phyloP scores from a whole-genome alignment of 164 flowering plant species.

The Macadamia integrifolia region DNA sequence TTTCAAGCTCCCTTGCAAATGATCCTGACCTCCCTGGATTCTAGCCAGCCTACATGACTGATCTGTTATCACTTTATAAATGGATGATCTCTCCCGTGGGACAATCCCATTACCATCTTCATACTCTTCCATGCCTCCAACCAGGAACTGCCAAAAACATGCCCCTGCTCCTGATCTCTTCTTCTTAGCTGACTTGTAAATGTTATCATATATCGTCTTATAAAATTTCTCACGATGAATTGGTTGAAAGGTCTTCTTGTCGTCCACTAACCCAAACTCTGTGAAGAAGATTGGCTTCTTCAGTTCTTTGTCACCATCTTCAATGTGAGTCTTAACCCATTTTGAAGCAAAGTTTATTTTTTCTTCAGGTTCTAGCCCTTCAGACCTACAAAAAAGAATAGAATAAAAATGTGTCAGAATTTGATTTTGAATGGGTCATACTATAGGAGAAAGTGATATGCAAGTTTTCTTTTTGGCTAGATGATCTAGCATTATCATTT shows the following conservation, averaged over 20 bases:
- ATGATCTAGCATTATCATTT: no score
- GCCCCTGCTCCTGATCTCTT: slow-evolving; percentile 74
- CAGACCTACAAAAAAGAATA: slow-evolving; percentile 37
- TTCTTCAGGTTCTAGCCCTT: slow-evolving; percentile 35
- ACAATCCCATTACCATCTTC: slow-evolving; percentile 75
- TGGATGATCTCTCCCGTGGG: slow-evolving; percentile 63
- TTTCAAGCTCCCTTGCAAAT: slow-evolving; percentile 9
- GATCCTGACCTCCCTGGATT: slow-evolving; percentile 21
- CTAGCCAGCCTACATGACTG: slow-evolving; percentile 70
- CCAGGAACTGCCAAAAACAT: slow-evolving; percentile 75
- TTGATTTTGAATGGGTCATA: neutral
- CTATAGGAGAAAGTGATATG: neutral
- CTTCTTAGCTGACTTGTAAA: slow-evolving; percentile 64
- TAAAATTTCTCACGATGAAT: slow-evolving; percentile 55
- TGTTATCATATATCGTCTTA: slow-evolving; percentile 41
- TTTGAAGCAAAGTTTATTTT: slow-evolving; percentile 49
- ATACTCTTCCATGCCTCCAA: slow-evolving; percentile 77
- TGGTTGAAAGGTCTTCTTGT: slow-evolving; percentile 47
- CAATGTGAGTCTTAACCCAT: slow-evolving; percentile 78
- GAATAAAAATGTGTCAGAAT: neutral
- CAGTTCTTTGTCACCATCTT: slow-evolving; percentile 69
- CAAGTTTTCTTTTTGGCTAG: neutral
- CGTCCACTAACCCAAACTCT: slow-evolving; percentile 68
- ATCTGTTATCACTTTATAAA: slow-evolving; percentile 35
- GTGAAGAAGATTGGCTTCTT: slow-evolving; percentile 78